Percentiles rank a stretch among this genome's conserved stretches.
Conservation (phyloP, 805 yeast species). For the Metschnikowia aberdeeniae region DNA sequence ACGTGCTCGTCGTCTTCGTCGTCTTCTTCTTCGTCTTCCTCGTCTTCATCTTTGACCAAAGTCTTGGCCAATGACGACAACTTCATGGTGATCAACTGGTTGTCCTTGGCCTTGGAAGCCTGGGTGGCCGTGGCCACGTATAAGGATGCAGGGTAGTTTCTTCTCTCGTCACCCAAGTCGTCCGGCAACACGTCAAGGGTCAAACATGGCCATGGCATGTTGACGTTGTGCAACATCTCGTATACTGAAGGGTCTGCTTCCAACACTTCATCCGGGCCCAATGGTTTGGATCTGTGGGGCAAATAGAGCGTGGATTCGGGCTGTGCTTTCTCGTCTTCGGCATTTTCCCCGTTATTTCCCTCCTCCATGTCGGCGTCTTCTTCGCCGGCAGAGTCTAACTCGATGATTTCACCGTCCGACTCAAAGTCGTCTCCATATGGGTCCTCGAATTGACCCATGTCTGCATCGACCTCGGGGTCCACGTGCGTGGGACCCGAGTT, state of each 20-base stretch:
- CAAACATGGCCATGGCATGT: conserved; percentile 95
- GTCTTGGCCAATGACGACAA: conserved; percentile 81
- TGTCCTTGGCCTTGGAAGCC: conserved; percentile 81
- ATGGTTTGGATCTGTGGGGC: conserved; percentile 84
- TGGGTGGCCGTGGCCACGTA: conserved; percentile 91
- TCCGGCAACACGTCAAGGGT: conserved; percentile 90
- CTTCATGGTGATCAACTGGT: conserved; percentile 81
- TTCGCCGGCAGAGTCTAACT: conserved; percentile 54
- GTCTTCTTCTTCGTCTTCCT: conserved; percentile 68
- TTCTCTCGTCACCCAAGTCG: conserved; percentile 78
- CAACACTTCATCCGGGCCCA: conserved; percentile 92
- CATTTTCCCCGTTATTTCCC: conserved; percentile 24
- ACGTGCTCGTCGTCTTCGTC: conserved; percentile 62
- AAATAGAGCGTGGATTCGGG: conserved; percentile 57
- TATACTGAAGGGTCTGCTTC: conserved; percentile 96
- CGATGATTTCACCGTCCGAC: conserved; percentile 85
- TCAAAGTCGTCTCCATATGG: conserved; percentile 89
- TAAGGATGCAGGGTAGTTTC: conserved; percentile 82
- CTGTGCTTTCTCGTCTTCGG: conserved; percentile 19
- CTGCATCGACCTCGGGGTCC: conserved; percentile 40
- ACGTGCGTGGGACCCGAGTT: conserved; percentile 38
- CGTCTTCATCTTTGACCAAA: conserved; percentile 77
- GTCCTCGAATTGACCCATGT: conserved; percentile 84
- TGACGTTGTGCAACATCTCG: conserved; percentile 92
- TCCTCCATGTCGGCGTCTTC: conserved; percentile 43